phyloP scores from a whole-genome alignment of 441 rosid genomes.

The Rhodomyrtus psidioides region DNA sequence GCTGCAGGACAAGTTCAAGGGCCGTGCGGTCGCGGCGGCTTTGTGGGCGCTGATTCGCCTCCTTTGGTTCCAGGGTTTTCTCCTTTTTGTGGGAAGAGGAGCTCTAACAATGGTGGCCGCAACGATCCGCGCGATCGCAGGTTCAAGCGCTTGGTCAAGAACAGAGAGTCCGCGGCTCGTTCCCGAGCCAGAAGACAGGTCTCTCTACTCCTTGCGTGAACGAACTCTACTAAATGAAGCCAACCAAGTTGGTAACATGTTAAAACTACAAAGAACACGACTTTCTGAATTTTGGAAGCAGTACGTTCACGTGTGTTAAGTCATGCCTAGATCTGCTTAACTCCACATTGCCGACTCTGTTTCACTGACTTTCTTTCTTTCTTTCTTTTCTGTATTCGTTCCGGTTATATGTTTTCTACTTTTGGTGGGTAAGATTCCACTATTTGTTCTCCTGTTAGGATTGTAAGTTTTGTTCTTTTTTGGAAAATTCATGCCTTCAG shows the following conservation, averaged over 20 bases:
- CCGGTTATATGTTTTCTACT: neutral
- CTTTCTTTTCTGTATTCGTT: neutral
- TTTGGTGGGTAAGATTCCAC: neutral
- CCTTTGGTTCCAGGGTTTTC: neutral
- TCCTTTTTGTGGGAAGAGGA: neutral
- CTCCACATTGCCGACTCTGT: neutral
- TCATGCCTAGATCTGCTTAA: neutral
- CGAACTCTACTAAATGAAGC: neutral
- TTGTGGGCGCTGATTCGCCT: neutral
- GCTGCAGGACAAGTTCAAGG: neutral
- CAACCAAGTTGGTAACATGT: neutral
- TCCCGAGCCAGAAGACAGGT: constrained; percentile 17
- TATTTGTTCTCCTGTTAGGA: neutral
- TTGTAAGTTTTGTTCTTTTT: neutral
- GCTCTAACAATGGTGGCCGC: neutral
- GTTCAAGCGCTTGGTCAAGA: constrained; percentile 3
- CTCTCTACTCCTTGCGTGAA: neutral
- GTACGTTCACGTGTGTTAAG: neutral
- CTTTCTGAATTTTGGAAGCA: neutral
- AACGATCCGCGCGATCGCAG: neutral
- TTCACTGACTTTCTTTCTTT: neutral
- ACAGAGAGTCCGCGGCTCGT: constrained; percentile 15
- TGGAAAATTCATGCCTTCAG: neutral
- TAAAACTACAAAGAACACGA: neutral
- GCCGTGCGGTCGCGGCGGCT: neutral